Evolutionary conservation across 495 filamentous ascomycete species (phyloP).

Genomic region (Trichoderma reesei): DNA sequence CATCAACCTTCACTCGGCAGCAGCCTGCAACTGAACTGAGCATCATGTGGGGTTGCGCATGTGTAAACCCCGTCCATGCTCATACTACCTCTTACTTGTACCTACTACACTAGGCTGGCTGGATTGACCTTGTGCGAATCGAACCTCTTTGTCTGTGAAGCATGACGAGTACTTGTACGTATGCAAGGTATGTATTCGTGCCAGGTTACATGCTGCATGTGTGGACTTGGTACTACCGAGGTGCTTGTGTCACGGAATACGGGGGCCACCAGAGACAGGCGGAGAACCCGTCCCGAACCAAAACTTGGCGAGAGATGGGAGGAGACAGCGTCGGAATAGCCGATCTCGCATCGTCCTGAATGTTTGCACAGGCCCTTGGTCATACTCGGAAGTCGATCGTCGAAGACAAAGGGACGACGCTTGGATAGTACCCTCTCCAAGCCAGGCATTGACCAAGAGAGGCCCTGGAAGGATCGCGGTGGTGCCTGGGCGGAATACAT

Average conservation of each 20-base stretch:
- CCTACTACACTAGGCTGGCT: too few relatives aligned
- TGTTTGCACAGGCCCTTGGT: neutral
- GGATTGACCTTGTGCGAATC: neutral
- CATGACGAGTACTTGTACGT: too few relatives aligned
- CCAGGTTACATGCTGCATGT: too few relatives aligned
- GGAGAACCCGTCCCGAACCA: neutral
- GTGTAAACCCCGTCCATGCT: neutral
- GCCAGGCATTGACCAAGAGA: too few relatives aligned
- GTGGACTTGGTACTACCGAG: too few relatives aligned
- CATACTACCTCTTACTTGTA: too few relatives aligned
- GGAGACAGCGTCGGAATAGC: neutral
- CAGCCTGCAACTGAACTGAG: neutral
- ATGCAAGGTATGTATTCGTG: too few relatives aligned
- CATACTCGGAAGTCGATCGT: neutral
- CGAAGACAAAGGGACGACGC: neutral
- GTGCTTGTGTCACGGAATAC: neutral
- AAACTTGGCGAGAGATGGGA: neutral
- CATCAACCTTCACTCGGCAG: neutral
- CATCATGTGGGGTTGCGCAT: slow-evolving; percentile 4
- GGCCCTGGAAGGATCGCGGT: too few relatives aligned
- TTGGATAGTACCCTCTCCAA: too few relatives aligned
- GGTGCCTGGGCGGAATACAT: too few relatives aligned
- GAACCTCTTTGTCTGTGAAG: too few relatives aligned
- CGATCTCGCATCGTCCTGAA: neutral
- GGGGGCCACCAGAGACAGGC: neutral